A percentile compares a stretch with the other conserved stretches of the same genome.
Evolutionary conservation across 1,284 basidiomycete genomes (phyloP).

Genomic region (Rhodofomes roseus): DNA sequence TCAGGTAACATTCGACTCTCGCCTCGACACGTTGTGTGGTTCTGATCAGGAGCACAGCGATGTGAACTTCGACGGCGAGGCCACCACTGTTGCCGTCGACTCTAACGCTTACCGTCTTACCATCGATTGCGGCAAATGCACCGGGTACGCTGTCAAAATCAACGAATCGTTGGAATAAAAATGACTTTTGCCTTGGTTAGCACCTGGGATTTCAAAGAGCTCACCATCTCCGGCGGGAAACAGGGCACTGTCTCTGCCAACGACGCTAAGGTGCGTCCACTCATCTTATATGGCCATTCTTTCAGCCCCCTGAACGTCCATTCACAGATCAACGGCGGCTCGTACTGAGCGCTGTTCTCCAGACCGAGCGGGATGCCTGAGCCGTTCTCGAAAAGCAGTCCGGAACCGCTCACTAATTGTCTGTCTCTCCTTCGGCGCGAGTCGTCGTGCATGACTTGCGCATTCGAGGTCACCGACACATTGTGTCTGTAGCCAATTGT

Average conservation of each 20-base stretch:
- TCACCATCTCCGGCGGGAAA: slow-evolving; percentile 44
- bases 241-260: slow-evolving; percentile 24
- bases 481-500: not conserved
- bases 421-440: not conserved
- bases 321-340: not conserved
- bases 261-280: slow-evolving; percentile 15
- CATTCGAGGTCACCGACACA: not conserved
- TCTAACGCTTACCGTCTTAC: slow-evolving; percentile 26
- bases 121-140: slow-evolving; percentile 32
- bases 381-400: too few relatives aligned
- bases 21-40: too few relatives aligned
- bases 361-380: too few relatives aligned
- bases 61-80: slow-evolving; percentile 4
- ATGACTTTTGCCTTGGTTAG: slow-evolving; percentile 13
- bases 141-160: slow-evolving; percentile 13
- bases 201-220: slow-evolving; percentile 48
- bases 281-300: too few relatives aligned
- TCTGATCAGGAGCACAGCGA: too few relatives aligned
- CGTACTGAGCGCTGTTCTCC: not conserved
- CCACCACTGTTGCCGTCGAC: slow-evolving; percentile 25
- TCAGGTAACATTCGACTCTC: slow-evolving; percentile 17
- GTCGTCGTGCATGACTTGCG: not conserved
- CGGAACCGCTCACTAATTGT: too few relatives aligned
- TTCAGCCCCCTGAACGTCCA: not conserved
- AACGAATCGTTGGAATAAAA: too few relatives aligned